phyloP scores from a whole-genome alignment of 768 basidiomycete genomes.

The Boletus tylopilopsis region DNA sequence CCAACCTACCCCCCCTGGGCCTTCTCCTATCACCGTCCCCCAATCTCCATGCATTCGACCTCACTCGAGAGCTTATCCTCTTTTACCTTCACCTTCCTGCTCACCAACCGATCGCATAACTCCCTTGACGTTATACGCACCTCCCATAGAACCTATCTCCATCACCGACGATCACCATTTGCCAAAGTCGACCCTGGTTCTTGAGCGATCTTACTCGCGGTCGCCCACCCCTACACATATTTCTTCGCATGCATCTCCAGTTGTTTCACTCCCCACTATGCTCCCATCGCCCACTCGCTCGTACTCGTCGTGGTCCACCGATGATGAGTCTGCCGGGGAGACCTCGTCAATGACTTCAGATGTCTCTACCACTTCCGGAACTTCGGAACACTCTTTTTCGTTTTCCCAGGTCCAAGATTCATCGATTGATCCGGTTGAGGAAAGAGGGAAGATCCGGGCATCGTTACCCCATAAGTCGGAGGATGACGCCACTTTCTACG shows the following conservation, averaged over 20 bases:
- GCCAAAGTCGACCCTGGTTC: background rate
- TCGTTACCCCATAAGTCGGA: slow-evolving; percentile 13
- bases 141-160: slow-evolving; percentile 6
- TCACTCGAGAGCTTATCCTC: slow-evolving; percentile 47
- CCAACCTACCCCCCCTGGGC: slow-evolving; percentile 27
- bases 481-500: slow-evolving; percentile 8
- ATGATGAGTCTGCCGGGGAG: slow-evolving; percentile 77
- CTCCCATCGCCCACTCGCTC: slow-evolving; percentile 18
- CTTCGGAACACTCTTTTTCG: slow-evolving; percentile 29
- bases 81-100: slow-evolving; percentile 47
- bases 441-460: slow-evolving; percentile 12
- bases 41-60: slow-evolving; percentile 41
- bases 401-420: slow-evolving; percentile 25
- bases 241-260: slow-evolving; percentile 21
- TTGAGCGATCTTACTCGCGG: slow-evolving; percentile 25
- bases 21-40: slow-evolving; percentile 25
- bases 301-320: slow-evolving; percentile 67
- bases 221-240: slow-evolving; percentile 40
- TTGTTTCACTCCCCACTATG: slow-evolving; percentile 12
- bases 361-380: slow-evolving; percentile 53
- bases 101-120: slow-evolving; percentile 38
- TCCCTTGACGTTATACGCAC: slow-evolving; percentile 26
- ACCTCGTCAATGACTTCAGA: slow-evolving; percentile 62
- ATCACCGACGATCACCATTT: background rate
- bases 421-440: slow-evolving; percentile 14